Percentiles rank a stretch among this genome's conserved stretches.
These are phyloP conservation scores for Kodamaea laetipori DNA, from an alignment of 805 yeast genomes.

Conservation along the genomic window DNA sequence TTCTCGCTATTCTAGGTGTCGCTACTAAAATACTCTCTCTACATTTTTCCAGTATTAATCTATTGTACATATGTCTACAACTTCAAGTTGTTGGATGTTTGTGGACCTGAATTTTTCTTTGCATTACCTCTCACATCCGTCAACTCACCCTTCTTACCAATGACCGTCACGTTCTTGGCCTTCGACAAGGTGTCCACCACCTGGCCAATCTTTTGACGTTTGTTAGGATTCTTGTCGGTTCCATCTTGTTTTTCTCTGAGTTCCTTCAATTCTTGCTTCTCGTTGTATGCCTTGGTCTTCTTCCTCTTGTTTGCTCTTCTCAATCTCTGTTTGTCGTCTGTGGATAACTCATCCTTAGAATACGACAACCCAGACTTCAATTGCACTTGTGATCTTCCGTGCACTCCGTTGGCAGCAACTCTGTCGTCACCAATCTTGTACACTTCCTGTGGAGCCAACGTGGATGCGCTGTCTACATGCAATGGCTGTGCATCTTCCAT, in stretches of 20 bases:
- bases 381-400: slow-evolving; percentile 55
- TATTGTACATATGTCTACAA: slow-evolving; percentile 17
- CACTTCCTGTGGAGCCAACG: slow-evolving; percentile 94
- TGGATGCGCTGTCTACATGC: slow-evolving; percentile 67
- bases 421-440: slow-evolving; percentile 56
- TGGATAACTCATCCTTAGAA: slow-evolving; percentile 76
- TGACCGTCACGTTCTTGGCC: slow-evolving; percentile 76
- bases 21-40: too few species aligned
- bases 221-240: slow-evolving; percentile 31
- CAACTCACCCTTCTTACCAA: slow-evolving; percentile 74
- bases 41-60: neutral
- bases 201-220: slow-evolving; percentile 58
- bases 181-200: slow-evolving; percentile 69
- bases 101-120: slow-evolving; percentile 45
- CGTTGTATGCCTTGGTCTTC: slow-evolving; percentile 57
- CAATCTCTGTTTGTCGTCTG: slow-evolving; percentile 84
- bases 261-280: slow-evolving; percentile 31
- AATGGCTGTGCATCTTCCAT: slow-evolving; percentile 98
- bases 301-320: slow-evolving; percentile 86
- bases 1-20: too few species aligned
- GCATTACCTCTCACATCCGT: slow-evolving; percentile 71
- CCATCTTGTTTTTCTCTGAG: slow-evolving; percentile 30
- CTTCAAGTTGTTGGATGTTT: slow-evolving; percentile 31
- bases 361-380: slow-evolving; percentile 78
- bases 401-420: slow-evolving; percentile 29